phyloP scores from a whole-genome alignment of 2,329 filamentous ascomycete genomes.

The Epichloe uncinata region DNA sequence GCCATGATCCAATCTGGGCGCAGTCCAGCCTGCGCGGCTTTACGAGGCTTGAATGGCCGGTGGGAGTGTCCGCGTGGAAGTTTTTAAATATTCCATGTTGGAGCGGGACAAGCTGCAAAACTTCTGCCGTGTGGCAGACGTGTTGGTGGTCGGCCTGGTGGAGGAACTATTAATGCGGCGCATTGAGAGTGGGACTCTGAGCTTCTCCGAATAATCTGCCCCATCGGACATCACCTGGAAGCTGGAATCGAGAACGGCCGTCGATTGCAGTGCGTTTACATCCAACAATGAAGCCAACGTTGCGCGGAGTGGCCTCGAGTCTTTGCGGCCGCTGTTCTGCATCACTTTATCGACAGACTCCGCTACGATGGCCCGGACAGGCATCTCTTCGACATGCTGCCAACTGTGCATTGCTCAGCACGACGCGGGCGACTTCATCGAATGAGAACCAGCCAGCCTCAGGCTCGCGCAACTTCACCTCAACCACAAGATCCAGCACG shows the following conservation, averaged over 20 bases:
- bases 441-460: slow-evolving; percentile 6
- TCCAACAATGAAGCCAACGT: slow-evolving; percentile 25
- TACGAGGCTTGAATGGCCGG: slow-evolving; percentile 16
- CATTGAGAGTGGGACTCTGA: slow-evolving; percentile 15
- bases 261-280: not conserved
- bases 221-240: not conserved
- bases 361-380: slow-evolving; percentile 10
- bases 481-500: slow-evolving; percentile 12
- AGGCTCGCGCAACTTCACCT: slow-evolving; percentile 18
- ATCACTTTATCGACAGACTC: slow-evolving; percentile 19
- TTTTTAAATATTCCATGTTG: slow-evolving; percentile 8
- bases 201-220: slow-evolving; percentile 13
- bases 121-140: slow-evolving; percentile 11
- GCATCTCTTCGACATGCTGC: slow-evolving; percentile 15
- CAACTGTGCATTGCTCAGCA: slow-evolving; percentile 10
- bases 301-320: slow-evolving; percentile 25
- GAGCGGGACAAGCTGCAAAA: slow-evolving; percentile 17
- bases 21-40: slow-evolving; percentile 38
- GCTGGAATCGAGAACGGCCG: not conserved
- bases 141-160: slow-evolving; percentile 11
- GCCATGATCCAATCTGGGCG: slow-evolving; percentile 57
- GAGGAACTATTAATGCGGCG: slow-evolving; percentile 26
- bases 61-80: slow-evolving; percentile 7
- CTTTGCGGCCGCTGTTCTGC: slow-evolving; percentile 28
- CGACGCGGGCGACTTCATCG: slow-evolving; percentile 8